Evolutionary conservation across 805 yeast species (phyloP).

Genomic region (Lachancea mirantina): DNA sequence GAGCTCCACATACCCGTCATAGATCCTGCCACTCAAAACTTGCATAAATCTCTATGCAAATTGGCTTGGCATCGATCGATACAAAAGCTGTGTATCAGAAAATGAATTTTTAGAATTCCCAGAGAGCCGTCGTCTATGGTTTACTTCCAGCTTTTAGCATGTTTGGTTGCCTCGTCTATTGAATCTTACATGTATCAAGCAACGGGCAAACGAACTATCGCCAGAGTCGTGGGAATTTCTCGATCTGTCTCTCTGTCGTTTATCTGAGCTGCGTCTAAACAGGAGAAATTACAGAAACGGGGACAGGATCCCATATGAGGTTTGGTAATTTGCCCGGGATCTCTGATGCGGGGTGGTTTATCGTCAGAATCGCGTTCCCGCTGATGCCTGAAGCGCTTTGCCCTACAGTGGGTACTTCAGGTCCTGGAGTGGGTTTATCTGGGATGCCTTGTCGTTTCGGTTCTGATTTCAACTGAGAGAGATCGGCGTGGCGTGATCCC

Average conservation of each 20-base stretch:
- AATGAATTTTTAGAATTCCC: no score
- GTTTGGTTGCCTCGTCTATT: no score
- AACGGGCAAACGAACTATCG: no score
- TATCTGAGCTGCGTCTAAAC: constrained; percentile 45
- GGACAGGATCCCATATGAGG: constrained; percentile 37
- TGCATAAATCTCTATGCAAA: no score
- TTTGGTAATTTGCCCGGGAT: constrained; percentile 55
- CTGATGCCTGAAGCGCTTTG: constrained; percentile 46
- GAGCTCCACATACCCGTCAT: no score
- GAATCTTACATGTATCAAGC: no score
- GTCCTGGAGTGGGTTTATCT: constrained; percentile 43
- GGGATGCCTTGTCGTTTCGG: constrained; percentile 32
- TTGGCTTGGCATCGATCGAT: no score
- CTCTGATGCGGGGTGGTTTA: constrained; percentile 48
- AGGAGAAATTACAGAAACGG: constrained; percentile 62
- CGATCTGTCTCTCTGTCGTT: constrained; percentile 47
- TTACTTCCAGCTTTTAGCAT: no score
- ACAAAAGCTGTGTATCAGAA: no score
- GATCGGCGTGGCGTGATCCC: constrained; percentile 26
- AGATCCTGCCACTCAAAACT: no score
- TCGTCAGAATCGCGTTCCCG: constrained; percentile 54
- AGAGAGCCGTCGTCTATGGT: no score
- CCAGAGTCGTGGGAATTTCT: no score
- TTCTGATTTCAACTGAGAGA: constrained; percentile 37
- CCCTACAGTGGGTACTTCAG: constrained; percentile 49